Base-by-base conservation (phyloP, 2,329 filamentous ascomycete species). In the Xylariales sp. region DNA sequence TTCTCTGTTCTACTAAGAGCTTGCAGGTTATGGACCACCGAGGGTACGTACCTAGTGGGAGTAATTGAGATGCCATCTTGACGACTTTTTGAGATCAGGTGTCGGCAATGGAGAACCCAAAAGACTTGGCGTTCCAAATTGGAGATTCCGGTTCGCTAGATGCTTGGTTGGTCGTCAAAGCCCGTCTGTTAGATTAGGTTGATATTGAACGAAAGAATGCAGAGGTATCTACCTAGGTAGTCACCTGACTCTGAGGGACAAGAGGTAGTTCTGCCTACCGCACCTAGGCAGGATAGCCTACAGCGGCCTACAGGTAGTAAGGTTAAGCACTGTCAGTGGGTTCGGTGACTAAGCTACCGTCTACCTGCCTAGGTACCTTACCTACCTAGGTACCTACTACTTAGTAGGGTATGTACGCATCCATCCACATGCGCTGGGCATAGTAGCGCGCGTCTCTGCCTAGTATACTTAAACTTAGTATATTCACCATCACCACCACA, bases 51-150 rank as follows among this genome's bases (percentile, higher is more conserved):
- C 90, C 90, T 74, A 93, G 83, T 62, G 91, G 91, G 62, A 93
- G 85, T 64, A 93, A 86, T 81, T 93, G 91, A 65, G 91, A 91
- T 52, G 91, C 87, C 91, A 93, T 92, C 64, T 79, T 59, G 58
- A 34, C 50, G 23, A 53, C 3, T 54, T 48, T 34, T 54, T 36
- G 5, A 36, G 36, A 39, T 46, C 9, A 9, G 49, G 16, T 16
- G 39, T 5, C 16, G 16, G 36, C 6, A 18, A 41, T 36, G 23
- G 18, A 28, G 34, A 41, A 7, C 18, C 18, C n/a, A 18, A 61
- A n/a, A 34, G 32, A 45, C 23, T 46, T 56, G 36, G 43, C 16
- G 28, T 59, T 39, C 12, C 3, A 6, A 46, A 57, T 12, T 7
- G 41, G 23, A n/a, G 12, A 39, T 48, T 9, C 8, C 10, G 8